Base-by-base conservation (phyloP, 2,329 filamentous ascomycete genomes). In the Verticillium nonalfalfae region DNA sequence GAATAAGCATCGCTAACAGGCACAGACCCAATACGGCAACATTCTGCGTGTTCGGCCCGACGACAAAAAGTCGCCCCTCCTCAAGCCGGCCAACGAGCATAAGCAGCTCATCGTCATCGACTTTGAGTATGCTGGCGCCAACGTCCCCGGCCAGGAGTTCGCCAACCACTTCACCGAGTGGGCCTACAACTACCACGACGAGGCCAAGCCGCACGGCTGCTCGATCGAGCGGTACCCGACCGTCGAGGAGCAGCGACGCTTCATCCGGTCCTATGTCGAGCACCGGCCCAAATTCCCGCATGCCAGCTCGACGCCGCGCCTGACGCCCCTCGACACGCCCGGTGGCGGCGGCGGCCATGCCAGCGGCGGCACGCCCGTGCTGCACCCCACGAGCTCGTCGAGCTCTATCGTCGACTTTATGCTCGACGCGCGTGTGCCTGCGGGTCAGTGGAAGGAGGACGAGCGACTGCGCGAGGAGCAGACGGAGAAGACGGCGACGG, bases 131-230 rank as follows among this genome's bases (percentile, higher is more conserved):
- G 90, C 95, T 1, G 93, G 89, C 2, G 93, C 94, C 61, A 99
- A 98, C 72, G 82, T 88, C 0, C 87, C 87, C 0, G 95, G 93
- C 1, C 81, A 92, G 15, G 95, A 99, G 74, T 98, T 99, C 72
- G 95, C 93, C 62, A 99, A 99, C 73, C 95, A 99, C 75, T 99
- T 99, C 75, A 90, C 91, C 1, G 95, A 99, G 76, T 99, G 95
- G 95, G 90, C 91, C 68, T 98, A 98, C 81, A 94, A 99, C 76
- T 99, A 99, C 75, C 93, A 97, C 72, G 88, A 95, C 71, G 75
- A 85, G 3, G 77, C 79, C 34, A 77, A 76, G 36, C 79, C 91
- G 0, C 86, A 85, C 77, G 85, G 81, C 33, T 94, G 91, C 80
- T 86, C 89, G 69, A 84, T 84, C 5, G 77, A 78, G 59, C 75